Conservation (phyloP, 306 rosid species). For the Clitoria ternatea region DNA sequence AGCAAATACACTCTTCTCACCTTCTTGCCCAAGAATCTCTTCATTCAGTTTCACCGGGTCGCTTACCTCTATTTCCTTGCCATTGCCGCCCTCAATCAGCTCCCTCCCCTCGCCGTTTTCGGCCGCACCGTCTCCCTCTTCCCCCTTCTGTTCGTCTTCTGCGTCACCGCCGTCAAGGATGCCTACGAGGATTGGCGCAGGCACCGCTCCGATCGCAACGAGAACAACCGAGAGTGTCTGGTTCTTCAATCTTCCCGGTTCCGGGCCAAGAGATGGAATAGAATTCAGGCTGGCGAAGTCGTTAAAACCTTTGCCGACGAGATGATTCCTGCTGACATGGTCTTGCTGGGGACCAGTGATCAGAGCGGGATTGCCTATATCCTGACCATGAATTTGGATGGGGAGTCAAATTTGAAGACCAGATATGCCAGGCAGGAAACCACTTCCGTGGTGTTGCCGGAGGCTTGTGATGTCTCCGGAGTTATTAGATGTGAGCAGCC, state of each 20-base stretch:
- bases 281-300: constrained; percentile 63
- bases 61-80: constrained; percentile 85
- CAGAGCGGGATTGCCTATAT: constrained; percentile 77
- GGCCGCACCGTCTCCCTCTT: constrained; percentile 78
- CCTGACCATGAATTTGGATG: constrained; percentile 89
- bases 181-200: constrained; percentile 91
- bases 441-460: constrained; percentile 39
- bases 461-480: constrained; percentile 45
- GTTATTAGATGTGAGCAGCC: constrained; percentile 73
- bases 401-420: constrained; percentile 84
- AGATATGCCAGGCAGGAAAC: constrained; percentile 85
- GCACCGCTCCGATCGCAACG: constrained; percentile 66
- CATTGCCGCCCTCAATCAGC: constrained; percentile 88
- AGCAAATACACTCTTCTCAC: constrained; percentile 69
- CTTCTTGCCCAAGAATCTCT: constrained; percentile 74
- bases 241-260: constrained; percentile 50
- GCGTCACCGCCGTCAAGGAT: constrained; percentile 81
- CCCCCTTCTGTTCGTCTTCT: constrained; percentile 69
- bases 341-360: constrained; percentile 74
- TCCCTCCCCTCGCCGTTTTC: constrained; percentile 84
- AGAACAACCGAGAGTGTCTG: constrained; percentile 59
- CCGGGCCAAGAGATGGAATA: constrained; percentile 52
- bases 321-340: constrained; percentile 77
- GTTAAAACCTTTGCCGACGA: constrained; percentile 57
- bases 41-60: constrained; percentile 78